Base-by-base conservation (phyloP, 2,329 filamentous ascomycete species). In the Helminthosporium solani region DNA sequence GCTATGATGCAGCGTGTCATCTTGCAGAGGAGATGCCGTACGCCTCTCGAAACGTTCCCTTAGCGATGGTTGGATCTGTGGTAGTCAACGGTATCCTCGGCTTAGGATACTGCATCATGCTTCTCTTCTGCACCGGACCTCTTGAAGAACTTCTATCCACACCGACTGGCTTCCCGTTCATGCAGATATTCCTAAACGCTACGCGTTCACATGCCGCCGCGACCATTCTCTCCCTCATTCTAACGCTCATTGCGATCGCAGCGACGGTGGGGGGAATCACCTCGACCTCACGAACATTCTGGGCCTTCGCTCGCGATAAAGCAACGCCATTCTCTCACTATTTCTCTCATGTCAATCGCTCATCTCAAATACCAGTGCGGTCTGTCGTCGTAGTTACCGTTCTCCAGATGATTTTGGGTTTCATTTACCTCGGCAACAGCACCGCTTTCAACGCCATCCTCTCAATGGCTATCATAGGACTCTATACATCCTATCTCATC, bases 191-290 rank as follows among this genome's bases (percentile, higher is more conserved):
- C 51, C 39, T 47, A 2, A 45, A 62, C 4, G 62, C 60, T 16
- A 56, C 42, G 7, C 20, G 33, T 20, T 43, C 28, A 9, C 14
- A 18, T 9, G 41, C 49, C 12, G 25, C n/a, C 9, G 72, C 71
- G 1, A 71, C 75, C 5, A 74, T 70, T 7, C 73, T 80, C 62
- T 66, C 46, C 7, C 18, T 36, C 6, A 36, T 50, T 1, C 25
- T 56, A 12, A 27, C 47, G 11, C 44, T 60, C 23, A 58, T 67
- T 44, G 52, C 54, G 16, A 58, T 69, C 49, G 59, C 45, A 14
- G 57, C 61, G 7, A 63, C 54, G 1, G 47, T 70, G 28, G 61
- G 58, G 18, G 49, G 60, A 18, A 41, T 67, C 8, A 63, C 67
- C 9, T 53, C 67, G 2, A 58, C 61, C 1, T 64, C 63, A 2